Conservation (phyloP, 495 filamentous ascomycete genomes). For the Penicillium goetzii region DNA sequence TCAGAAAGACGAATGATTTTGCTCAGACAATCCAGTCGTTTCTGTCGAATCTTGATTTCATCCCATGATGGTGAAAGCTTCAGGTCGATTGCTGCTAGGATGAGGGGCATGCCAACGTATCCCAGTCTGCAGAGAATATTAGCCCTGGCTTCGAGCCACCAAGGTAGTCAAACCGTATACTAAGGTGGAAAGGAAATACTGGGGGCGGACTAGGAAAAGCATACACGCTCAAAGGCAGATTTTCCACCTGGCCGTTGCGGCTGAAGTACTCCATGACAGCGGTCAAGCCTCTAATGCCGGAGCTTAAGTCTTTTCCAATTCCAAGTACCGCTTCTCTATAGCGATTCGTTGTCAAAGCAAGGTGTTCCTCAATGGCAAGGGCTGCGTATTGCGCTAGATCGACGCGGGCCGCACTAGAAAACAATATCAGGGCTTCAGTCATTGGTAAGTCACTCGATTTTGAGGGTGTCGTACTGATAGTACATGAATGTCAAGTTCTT, state of each 20-base stretch:
- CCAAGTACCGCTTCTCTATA: slow-evolving; percentile 21
- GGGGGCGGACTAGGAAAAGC: neutral
- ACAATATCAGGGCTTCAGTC: neutral
- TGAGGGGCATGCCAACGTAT: slow-evolving; percentile 41
- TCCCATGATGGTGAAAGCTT: slow-evolving; percentile 35
- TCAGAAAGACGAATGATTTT: slow-evolving; percentile 38
- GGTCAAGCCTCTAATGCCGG: slow-evolving; percentile 30
- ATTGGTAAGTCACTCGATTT: too few species aligned
- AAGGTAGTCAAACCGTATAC: neutral
- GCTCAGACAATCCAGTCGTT: slow-evolving; percentile 31
- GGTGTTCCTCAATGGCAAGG: slow-evolving; percentile 33
- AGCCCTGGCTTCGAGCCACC: neutral
- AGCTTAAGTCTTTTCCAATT: slow-evolving; percentile 28
- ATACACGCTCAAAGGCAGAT: slow-evolving; percentile 40
- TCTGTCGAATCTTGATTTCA: slow-evolving; percentile 27
- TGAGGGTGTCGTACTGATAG: slow-evolving; percentile 44
- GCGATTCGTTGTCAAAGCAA: slow-evolving; percentile 14
- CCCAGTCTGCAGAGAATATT: slow-evolving; percentile 24
- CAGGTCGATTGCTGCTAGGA: slow-evolving; percentile 41
- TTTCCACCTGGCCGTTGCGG: slow-evolving; percentile 26
- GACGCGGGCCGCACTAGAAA: slow-evolving; percentile 31
- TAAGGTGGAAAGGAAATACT: neutral
- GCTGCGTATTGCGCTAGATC: slow-evolving; percentile 35
- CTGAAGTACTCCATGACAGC: slow-evolving; percentile 40
- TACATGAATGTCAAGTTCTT: slow-evolving; percentile 55